These are phyloP conservation scores for Dictyostelium discoideum DNA, from an alignment of 78 protist genomes.

Conservation along the genomic window dicty_2.7 NC_007088.5:4386501-4387000, in stretches of 20 bases:
- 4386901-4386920: background rate
- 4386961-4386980: too few relatives aligned
- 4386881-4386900: constrained; percentile 50
- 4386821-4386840: constrained; percentile 41
- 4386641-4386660: constrained; percentile 46
- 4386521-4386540: constrained; percentile 66
- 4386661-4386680: constrained; percentile 28
- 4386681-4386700: background rate
- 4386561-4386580: constrained; percentile 15
- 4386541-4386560: constrained; percentile 48
- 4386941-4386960: too few relatives aligned
- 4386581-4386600: constrained; percentile 34
- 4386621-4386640: constrained; percentile 46
- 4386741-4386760: constrained; percentile 64
- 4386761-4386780: constrained; percentile 28
- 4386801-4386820: constrained; percentile 14
- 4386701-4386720: background rate
- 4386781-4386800: constrained; percentile 13
- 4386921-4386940: too few relatives aligned
- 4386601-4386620: constrained; percentile 23
- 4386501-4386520: constrained; percentile 74
- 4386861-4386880: constrained; percentile 23
- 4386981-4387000: too few relatives aligned
- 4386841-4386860: constrained; percentile 56
- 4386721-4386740: background rate